phyloP scores from a whole-genome alignment of 2,329 filamentous ascomycete species.

The Stagonosporopsis rhizophila region DNA sequence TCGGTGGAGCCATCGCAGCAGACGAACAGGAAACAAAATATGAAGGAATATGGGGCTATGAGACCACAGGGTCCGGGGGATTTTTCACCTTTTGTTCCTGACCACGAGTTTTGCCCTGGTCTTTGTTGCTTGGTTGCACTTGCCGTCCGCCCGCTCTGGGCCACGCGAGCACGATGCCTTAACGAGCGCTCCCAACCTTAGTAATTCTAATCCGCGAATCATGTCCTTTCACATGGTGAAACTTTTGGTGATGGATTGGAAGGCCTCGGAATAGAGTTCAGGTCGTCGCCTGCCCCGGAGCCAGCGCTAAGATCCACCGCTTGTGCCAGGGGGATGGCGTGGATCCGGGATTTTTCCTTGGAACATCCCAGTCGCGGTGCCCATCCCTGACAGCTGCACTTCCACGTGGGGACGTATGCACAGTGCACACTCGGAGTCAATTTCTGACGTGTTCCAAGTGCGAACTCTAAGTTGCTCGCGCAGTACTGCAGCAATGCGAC shows the following conservation, averaged over 20 bases:
- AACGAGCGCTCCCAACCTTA: constrained; percentile 6
- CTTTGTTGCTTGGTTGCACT: constrained; percentile 23
- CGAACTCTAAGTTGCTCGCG: not conserved
- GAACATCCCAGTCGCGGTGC: constrained; percentile 20
- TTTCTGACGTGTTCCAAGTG: not conserved
- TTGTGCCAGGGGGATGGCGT: constrained; percentile 15
- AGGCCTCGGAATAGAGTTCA: constrained; percentile 26
- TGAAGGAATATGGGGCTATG: constrained; percentile 1
- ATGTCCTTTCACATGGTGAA: constrained; percentile 9
- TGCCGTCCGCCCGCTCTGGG: constrained; percentile 29
- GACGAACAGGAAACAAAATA: not conserved
- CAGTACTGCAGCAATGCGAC: not conserved
- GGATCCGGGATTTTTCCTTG: constrained; percentile 13
- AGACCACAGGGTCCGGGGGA: constrained; percentile 16
- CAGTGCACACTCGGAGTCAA: constrained; percentile 3
- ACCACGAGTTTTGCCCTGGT: constrained; percentile 20
- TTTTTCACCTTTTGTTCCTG: constrained; percentile 27
- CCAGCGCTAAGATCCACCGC: constrained; percentile 21
- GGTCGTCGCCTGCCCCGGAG: constrained; percentile 28
- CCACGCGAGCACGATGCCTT: constrained; percentile 19
- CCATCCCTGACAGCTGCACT: constrained; percentile 11
- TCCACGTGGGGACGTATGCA: constrained; percentile 15
- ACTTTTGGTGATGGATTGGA: constrained; percentile 20
- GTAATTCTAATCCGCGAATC: constrained; percentile 13
- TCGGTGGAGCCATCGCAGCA: constrained; percentile 40